Percentiles rank a stretch among this genome's conserved stretches.
Evolutionary conservation across 2,329 filamentous ascomycete genomes (phyloP).

Genomic region (Penicillium sp.): DNA sequence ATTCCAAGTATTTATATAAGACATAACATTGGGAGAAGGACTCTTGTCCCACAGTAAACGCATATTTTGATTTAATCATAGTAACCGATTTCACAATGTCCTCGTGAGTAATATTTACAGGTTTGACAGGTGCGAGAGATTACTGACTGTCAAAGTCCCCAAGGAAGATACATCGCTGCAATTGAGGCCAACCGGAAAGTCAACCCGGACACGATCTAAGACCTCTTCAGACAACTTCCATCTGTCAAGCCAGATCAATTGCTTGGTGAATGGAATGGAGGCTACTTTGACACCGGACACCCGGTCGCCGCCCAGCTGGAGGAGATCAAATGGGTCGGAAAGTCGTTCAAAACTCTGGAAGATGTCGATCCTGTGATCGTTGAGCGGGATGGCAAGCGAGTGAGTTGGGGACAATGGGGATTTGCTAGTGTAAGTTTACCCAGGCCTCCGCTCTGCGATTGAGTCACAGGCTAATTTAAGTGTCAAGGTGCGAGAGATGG

Average conservation of each 20-base stretch:
- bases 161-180: background rate
- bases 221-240: background rate
- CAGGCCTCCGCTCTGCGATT: background rate
- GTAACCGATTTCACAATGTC: background rate
- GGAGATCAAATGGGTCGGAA: slow-evolving; percentile 10
- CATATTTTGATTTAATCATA: background rate
- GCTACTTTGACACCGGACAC: slow-evolving; percentile 13
- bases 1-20: too few species aligned
- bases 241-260: slow-evolving; percentile 1
- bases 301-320: background rate
- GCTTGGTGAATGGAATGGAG: slow-evolving; percentile 9
- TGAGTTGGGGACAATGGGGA: background rate
- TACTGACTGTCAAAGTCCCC: background rate
- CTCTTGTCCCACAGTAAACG: too few species aligned
- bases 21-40: too few species aligned
- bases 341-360: slow-evolving; percentile 3
- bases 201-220: background rate
- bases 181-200: background rate
- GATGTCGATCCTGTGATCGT: slow-evolving; percentile 12
- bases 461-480: too few species aligned
- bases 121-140: background rate
- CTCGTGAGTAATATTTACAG: background rate
- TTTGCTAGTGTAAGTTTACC: background rate
- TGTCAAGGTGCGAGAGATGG: background rate
- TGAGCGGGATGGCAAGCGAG: background rate